Evolutionary conservation across 1,284 basidiomycete genomes (phyloP).

Genomic region (Pseudozyma sp.): DNA sequence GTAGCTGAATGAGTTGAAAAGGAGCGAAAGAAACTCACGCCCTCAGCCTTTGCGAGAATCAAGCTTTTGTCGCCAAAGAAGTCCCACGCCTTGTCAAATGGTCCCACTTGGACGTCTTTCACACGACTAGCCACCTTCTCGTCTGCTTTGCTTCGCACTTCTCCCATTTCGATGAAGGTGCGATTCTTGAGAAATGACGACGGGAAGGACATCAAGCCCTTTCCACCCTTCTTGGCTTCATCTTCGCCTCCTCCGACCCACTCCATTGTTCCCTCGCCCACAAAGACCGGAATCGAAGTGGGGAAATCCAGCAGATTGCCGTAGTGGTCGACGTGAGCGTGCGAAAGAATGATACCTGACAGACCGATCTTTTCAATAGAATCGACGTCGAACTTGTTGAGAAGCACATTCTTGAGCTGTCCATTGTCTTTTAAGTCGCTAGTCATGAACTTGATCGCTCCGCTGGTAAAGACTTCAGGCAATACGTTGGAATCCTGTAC

Average conservation of each 20-base stretch:
- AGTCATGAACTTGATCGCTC: conserved; percentile 10
- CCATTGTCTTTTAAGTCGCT: conserved; percentile 9
- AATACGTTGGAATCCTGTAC: conserved; percentile 8
- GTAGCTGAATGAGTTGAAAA: neutral
- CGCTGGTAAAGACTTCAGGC: conserved; percentile 7
- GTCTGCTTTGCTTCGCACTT: neutral
- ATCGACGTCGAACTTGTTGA: conserved; percentile 18
- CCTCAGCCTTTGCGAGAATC: conserved; percentile 16
- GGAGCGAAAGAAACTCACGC: conserved; percentile 11
- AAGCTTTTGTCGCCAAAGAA: conserved; percentile 27
- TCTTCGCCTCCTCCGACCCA: conserved; percentile 35
- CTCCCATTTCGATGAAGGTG: conserved; percentile 13
- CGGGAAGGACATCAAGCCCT: conserved; percentile 19
- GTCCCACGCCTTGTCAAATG: conserved; percentile 24
- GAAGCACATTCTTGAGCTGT: conserved; percentile 18
- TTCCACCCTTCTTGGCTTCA: conserved; percentile 14
- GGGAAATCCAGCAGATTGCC: conserved; percentile 27
- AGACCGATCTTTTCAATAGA: conserved; percentile 19
- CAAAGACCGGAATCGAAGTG: conserved; percentile 18
- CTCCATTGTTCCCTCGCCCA: conserved; percentile 19
- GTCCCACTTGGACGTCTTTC: conserved; percentile 14
- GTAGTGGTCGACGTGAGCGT: conserved; percentile 33
- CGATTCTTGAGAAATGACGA: conserved; percentile 17
- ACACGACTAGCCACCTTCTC: conserved; percentile 2
- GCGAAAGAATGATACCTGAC: conserved; percentile 26